Evolutionary conservation across 805 yeast species (phyloP), one percentile per base, ranked within the genome.

Genomic region (Cyberlindnera amylophila): DNA sequence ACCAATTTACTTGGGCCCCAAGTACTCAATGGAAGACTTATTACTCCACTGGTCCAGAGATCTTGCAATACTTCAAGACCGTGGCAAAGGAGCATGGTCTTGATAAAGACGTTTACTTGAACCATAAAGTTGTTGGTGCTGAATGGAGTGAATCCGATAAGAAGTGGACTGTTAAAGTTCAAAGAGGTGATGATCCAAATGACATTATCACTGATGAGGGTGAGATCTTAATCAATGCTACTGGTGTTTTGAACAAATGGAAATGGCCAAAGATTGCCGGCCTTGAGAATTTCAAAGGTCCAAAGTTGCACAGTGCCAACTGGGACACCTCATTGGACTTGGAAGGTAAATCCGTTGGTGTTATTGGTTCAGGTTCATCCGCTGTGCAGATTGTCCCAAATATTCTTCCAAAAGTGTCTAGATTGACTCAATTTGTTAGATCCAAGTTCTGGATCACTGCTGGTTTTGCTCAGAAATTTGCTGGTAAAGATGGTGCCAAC

Each of bases 251-350:
- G 29, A 34, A 34, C 36, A 34, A 34, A 23, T 34, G 36, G 36
- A 34, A 24, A 24, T 34, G 36, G 36, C 36, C 36, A 23, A 34
- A 34, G 29, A 34, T 24, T 16, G 14, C 11, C 3, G 36, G 36
- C 14, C 18, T 34, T 13, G 36, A 34, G 18, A 34, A 8, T 14
- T 24, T 34, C 18, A n/a, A 34, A 23, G 36, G 36, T 23, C 36
- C 36, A 34, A 34, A 34, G 29, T 23, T 34, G 17, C 36, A 34
- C 36, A 34, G 36, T 34, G 36, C 36, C 17, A 34, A 34, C 36
- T 34, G 36, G 36, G 36, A 34, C 18, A 34, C 36, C 11, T 34
- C 36, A n/a, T 23, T 34, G 29, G 13, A 34, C 19, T 8, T 34
- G 5, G 36, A 34, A 17, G 36, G 30, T 21, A 34, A 34, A 10